Percentiles rank a stretch among this genome's conserved stretches.
Evolutionary conservation across 106 monocot genomes (phyloP).

Genomic region (Phalaenopsis aphrodite): DNA sequence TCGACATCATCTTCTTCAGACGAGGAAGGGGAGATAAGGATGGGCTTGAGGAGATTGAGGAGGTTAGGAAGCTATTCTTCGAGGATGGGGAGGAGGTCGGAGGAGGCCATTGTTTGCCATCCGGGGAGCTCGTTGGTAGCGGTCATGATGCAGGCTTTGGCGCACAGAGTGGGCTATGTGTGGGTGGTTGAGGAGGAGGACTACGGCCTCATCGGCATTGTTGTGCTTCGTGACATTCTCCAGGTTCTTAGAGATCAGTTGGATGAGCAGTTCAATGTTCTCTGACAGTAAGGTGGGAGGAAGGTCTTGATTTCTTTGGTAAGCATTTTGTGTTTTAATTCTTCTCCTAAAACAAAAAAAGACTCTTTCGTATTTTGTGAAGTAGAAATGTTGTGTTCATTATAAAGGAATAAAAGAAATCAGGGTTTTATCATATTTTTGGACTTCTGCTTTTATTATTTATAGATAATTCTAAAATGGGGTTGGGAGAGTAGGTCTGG

Average conservation of each 20-base stretch:
- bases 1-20: slow-evolving; percentile 33
- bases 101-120: slow-evolving; percentile 62
- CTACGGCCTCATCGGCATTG: slow-evolving; percentile 39
- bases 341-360: not conserved
- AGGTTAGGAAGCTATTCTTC: slow-evolving; percentile 29
- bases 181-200: slow-evolving; percentile 68
- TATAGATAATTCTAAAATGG: too few species aligned
- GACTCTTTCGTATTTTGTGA: not conserved
- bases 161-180: slow-evolving; percentile 57
- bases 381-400: too few species aligned
- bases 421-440: too few species aligned
- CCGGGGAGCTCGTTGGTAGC: slow-evolving; percentile 68
- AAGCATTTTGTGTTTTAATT: not conserved
- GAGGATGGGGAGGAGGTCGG: slow-evolving; percentile 38
- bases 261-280: not conserved
- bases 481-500: too few species aligned
- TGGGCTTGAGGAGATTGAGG: slow-evolving; percentile 10
- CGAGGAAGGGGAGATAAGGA: slow-evolving; percentile 8
- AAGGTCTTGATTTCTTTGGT: not conserved
- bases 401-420: too few species aligned
- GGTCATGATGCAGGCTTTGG: slow-evolving; percentile 73
- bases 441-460: too few species aligned
- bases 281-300: not conserved
- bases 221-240: slow-evolving; percentile 25
- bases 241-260: slow-evolving; percentile 18